Evolutionary conservation across 331 rosid genomes (phyloP).

Genomic region (Cucumis variabilis): DNA sequence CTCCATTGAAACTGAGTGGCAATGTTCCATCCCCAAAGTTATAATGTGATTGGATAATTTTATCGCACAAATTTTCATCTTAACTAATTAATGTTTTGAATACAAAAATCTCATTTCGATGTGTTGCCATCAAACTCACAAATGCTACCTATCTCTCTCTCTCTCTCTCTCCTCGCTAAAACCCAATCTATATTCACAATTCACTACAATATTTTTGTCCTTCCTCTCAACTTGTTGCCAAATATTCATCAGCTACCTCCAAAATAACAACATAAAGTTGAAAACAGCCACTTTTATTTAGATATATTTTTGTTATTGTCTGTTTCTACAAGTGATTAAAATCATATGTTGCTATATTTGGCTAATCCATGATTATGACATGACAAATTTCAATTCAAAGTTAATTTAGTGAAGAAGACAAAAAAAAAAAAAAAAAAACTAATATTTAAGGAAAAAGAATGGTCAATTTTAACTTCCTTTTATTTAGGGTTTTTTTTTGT

Average conservation of each 20-base stretch:
- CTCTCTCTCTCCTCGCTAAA: background rate
- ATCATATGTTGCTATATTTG: background rate
- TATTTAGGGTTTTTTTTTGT: too few relatives aligned
- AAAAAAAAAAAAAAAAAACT: too few relatives aligned
- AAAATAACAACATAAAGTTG: background rate
- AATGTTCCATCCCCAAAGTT: background rate
- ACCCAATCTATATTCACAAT: background rate
- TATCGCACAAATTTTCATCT: background rate
- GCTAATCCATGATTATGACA: background rate
- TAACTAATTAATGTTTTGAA: background rate
- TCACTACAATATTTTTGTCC: slow-evolving; percentile 8
- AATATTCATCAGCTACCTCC: background rate
- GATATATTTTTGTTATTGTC: background rate
- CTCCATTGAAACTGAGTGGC: background rate
- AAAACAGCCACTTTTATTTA: background rate
- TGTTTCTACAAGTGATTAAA: background rate
- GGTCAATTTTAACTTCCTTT: background rate
- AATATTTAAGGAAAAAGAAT: too few relatives aligned
- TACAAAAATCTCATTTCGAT: background rate
- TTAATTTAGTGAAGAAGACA: background rate
- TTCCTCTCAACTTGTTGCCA: slow-evolving; percentile 12
- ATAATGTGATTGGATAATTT: background rate
- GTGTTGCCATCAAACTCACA: slow-evolving; percentile 24
- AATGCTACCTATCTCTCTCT: background rate
- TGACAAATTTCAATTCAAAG: background rate